These are phyloP conservation scores for Pezicula carpinea DNA, from an alignment of 2,329 filamentous ascomycete species.

Conservation along the genomic window DNA sequence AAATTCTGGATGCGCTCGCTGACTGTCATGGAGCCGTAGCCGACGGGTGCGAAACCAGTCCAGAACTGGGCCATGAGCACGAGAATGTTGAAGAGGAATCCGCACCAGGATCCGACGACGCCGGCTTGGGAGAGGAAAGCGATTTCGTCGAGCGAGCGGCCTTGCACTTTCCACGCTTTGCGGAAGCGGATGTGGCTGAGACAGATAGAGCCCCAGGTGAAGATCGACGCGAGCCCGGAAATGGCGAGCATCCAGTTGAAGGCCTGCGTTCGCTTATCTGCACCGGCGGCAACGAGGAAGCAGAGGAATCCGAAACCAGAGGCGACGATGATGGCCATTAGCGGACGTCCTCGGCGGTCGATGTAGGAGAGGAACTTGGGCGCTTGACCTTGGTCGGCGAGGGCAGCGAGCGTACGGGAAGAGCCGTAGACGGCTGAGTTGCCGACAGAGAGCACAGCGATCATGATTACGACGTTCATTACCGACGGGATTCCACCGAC, in stretches of 20 bases:
- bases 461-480: conserved; percentile 48
- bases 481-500: conserved; percentile 42
- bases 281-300: conserved; percentile 39
- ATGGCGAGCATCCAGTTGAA: conserved; percentile 64
- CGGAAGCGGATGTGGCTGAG: conserved; percentile 61
- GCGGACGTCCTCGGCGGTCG: conserved; percentile 36
- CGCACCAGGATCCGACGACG: neutral
- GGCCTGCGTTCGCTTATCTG: conserved; percentile 36
- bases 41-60: conserved; percentile 44
- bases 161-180: conserved; percentile 34
- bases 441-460: conserved; percentile 45
- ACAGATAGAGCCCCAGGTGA: conserved; percentile 67
- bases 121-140: neutral
- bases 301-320: conserved; percentile 50
- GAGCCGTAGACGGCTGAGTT: conserved; percentile 47
- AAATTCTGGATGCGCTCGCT: conserved; percentile 42
- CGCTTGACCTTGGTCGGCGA: conserved; percentile 45
- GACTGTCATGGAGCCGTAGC: conserved; percentile 16
- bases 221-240: conserved; percentile 64
- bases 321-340: conserved; percentile 48
- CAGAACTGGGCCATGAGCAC: conserved; percentile 54
- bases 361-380: conserved; percentile 1
- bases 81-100: conserved; percentile 49
- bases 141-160: neutral
- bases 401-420: conserved; percentile 42